A percentile compares a stretch with the other conserved stretches of the same genome.
Conservation (phyloP, 306 rosid species). For the Gleditsia sinensis region DNA sequence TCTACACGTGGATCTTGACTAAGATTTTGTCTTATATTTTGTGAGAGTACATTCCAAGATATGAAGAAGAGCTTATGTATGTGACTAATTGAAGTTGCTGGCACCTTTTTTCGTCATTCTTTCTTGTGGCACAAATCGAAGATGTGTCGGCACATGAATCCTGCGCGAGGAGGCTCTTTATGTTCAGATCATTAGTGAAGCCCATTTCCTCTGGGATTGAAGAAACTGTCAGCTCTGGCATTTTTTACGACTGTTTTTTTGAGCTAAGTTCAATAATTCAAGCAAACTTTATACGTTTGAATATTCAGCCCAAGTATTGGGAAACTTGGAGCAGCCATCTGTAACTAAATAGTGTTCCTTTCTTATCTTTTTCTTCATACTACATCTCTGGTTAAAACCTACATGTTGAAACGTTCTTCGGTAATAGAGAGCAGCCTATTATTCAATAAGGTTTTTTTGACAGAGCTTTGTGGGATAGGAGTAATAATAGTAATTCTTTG, state of each 20-base stretch:
- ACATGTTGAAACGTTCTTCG: slow-evolving; percentile 12
- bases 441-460: neutral
- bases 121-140: slow-evolving; percentile 31
- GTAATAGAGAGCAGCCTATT: neutral
- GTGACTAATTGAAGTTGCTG: slow-evolving; percentile 27
- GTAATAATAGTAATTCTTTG: neutral
- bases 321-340: neutral
- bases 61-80: slow-evolving; percentile 34
- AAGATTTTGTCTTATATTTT: slow-evolving; percentile 69
- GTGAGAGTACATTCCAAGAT: slow-evolving; percentile 45
- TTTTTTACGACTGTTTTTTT: neutral
- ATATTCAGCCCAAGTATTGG: slow-evolving; percentile 4
- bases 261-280: slow-evolving; percentile 14
- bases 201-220: slow-evolving; percentile 18
- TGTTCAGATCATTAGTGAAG: slow-evolving; percentile 28
- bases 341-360: slow-evolving; percentile 21
- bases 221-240: slow-evolving; percentile 26
- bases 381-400: slow-evolving; percentile 10
- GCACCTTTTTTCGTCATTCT: slow-evolving; percentile 27
- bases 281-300: neutral
- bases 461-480: neutral
- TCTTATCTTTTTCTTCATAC: neutral
- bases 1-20: slow-evolving; percentile 90
- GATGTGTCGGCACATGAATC: slow-evolving; percentile 22
- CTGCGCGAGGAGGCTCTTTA: slow-evolving; percentile 10